phyloP scores from a whole-genome alignment of 2,329 filamentous ascomycete species.

The Gnomoniopsis sp. region DNA sequence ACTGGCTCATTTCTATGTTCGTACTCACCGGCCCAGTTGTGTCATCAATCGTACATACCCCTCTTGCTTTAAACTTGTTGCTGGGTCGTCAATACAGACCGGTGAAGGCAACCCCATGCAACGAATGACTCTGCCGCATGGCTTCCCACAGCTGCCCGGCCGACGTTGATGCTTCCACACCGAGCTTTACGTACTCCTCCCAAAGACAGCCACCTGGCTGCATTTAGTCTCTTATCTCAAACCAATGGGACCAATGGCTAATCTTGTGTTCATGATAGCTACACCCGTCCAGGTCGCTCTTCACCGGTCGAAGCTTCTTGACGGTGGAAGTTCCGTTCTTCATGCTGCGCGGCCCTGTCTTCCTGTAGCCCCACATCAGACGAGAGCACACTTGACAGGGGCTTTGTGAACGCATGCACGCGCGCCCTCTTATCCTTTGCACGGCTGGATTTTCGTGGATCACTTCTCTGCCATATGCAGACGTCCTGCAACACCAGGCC shows the following conservation, averaged over 20 bases:
- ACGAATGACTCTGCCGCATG: constrained; percentile 12
- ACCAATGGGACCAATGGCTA: constrained; percentile 10
- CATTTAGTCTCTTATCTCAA: background rate
- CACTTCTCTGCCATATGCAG: background rate
- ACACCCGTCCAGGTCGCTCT: constrained; percentile 5
- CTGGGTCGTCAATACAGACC: constrained; percentile 11
- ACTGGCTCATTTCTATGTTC: background rate
- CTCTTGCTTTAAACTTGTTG: constrained; percentile 14
- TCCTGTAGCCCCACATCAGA: constrained; percentile 12
- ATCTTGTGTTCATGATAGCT: constrained; percentile 15
- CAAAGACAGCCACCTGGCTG: constrained; percentile 4
- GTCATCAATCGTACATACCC: constrained; percentile 17
- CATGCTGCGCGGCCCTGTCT: constrained; percentile 5
- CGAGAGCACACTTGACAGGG: constrained; percentile 1
- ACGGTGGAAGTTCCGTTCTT: constrained; percentile 5
- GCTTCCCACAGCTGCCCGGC: constrained; percentile 13
- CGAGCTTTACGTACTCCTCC: constrained; percentile 6
- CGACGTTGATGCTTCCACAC: constrained; percentile 11
- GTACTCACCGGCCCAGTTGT: background rate
- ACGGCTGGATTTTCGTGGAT: background rate
- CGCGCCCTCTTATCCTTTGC: background rate
- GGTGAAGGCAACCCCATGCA: constrained; percentile 10
- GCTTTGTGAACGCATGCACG: constrained; percentile 1
- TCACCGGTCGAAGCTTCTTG: constrained; percentile 12
- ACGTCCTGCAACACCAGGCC: background rate